phyloP scores from a whole-genome alignment of 1,284 basidiomycete species.

The Sporisorium scitamineum region DNA sequence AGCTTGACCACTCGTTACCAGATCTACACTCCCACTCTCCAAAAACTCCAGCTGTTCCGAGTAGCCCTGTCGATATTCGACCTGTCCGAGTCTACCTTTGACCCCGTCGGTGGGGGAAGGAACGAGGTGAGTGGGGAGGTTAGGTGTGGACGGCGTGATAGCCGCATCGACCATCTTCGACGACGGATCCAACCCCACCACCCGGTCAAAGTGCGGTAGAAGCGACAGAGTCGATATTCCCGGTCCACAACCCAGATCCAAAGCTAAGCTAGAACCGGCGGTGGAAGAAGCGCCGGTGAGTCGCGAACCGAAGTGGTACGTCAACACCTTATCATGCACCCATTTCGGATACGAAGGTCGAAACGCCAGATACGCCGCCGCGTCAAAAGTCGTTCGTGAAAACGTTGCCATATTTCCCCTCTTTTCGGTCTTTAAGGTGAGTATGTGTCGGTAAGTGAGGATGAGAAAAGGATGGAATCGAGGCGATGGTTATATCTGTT shows the following conservation, averaged over 20 bases:
- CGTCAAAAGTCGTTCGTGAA: slow-evolving; percentile 48
- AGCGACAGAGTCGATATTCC: slow-evolving; percentile 77
- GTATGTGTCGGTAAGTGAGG: not conserved
- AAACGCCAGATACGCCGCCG: slow-evolving; percentile 53
- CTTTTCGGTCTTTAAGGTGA: not conserved
- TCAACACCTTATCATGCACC: slow-evolving; percentile 45
- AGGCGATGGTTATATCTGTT: not conserved
- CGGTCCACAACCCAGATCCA: slow-evolving; percentile 86
- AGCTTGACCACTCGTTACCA: slow-evolving; percentile 82
- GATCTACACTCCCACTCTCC: slow-evolving; percentile 76
- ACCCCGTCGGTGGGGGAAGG: slow-evolving; percentile 62
- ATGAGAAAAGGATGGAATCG: not conserved
- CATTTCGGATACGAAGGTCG: slow-evolving; percentile 52
- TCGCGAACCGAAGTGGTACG: slow-evolving; percentile 32
- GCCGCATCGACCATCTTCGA: slow-evolving; percentile 80
- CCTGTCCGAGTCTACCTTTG: slow-evolving; percentile 56
- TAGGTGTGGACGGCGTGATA: slow-evolving; percentile 66
- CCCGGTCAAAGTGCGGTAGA: slow-evolving; percentile 73
- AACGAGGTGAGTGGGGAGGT: slow-evolving; percentile 14
- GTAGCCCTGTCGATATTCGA: slow-evolving; percentile 72
- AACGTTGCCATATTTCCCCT: slow-evolving; percentile 44
- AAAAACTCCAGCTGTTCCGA: slow-evolving; percentile 76
- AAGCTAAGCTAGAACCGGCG: slow-evolving; percentile 45
- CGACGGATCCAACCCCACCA: slow-evolving; percentile 81
- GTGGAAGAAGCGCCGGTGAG: not conserved